Evolutionary conservation across 371 early-diverging fungal species (phyloP).

Genomic region (Mucor velutinosus): DNA sequence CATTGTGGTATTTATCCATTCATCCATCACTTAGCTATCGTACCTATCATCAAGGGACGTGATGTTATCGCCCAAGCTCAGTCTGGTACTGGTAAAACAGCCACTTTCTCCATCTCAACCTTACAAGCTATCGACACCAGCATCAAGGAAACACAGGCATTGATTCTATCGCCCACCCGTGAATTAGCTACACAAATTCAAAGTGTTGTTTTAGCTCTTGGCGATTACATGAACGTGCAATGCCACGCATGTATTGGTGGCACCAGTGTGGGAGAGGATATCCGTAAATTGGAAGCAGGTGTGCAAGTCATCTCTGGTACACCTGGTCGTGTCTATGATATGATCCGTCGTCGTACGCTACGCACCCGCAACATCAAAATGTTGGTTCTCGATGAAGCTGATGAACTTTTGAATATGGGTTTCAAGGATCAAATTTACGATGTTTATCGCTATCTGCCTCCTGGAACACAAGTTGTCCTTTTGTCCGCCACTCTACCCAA

Average conservation of each 20-base stretch:
- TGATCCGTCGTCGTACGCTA: constrained; percentile 92
- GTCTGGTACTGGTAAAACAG: constrained; percentile 99
- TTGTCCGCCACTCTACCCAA: constrained; percentile 97
- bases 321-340: constrained; percentile 99
- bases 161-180: constrained; percentile 98
- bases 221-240: constrained; percentile 93
- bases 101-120: constrained; percentile 98
- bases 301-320: constrained; percentile 98
- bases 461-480: constrained; percentile 96
- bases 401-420: constrained; percentile 97
- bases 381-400: constrained; percentile 99
- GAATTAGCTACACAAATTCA: constrained; percentile 99
- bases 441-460: constrained; percentile 93
- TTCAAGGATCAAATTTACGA: constrained; percentile 99
- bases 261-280: constrained; percentile 90
- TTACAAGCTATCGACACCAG: constrained; percentile 92
- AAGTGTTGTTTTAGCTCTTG: constrained; percentile 89
- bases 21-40: constrained; percentile 68
- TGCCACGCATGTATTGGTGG: constrained; percentile 99
- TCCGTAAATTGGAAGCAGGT: constrained; percentile 83
- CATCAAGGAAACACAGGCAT: constrained; percentile 90
- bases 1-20: not conserved
- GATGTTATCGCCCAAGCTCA: constrained; percentile 99
- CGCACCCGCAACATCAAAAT: constrained; percentile 92
- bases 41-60: constrained; percentile 88